phyloP scores from a whole-genome alignment of 495 filamentous ascomycete genomes.

The Hypoxylon rickii region DNA sequence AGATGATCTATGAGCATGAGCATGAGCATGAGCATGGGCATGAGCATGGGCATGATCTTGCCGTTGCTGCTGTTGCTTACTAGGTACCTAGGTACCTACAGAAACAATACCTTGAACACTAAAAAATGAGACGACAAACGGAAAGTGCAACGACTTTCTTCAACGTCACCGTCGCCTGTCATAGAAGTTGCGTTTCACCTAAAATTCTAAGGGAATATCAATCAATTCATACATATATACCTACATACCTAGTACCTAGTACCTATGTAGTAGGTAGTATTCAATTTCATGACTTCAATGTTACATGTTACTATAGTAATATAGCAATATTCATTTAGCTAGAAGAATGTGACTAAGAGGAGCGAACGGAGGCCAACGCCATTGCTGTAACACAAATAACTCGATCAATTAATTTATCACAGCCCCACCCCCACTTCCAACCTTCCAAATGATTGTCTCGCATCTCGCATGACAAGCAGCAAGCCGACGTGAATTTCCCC shows the following conservation, averaged over 20 bases:
- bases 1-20: too few relatives aligned
- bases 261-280: neutral
- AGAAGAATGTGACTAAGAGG: neutral
- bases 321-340: neutral
- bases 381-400: conserved; percentile 19
- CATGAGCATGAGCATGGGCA: too few relatives aligned
- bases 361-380: neutral
- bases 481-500: neutral
- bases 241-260: neutral
- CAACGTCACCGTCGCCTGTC: too few relatives aligned
- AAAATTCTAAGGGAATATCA: neutral
- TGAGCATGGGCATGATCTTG: too few relatives aligned
- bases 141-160: too few relatives aligned
- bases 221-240: neutral
- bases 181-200: too few relatives aligned
- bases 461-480: neutral
- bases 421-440: conserved; percentile 10
- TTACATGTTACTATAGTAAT: neutral
- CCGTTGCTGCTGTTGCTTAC: too few relatives aligned
- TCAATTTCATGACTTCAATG: neutral
- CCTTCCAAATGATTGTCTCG: too few relatives aligned
- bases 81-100: too few relatives aligned
- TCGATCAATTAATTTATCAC: too few relatives aligned
- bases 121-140: too few relatives aligned
- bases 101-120: too few relatives aligned